These are phyloP conservation scores for Quercus berberidifolia DNA, from an alignment of 306 rosid genomes.

Conservation along the genomic window DNA sequence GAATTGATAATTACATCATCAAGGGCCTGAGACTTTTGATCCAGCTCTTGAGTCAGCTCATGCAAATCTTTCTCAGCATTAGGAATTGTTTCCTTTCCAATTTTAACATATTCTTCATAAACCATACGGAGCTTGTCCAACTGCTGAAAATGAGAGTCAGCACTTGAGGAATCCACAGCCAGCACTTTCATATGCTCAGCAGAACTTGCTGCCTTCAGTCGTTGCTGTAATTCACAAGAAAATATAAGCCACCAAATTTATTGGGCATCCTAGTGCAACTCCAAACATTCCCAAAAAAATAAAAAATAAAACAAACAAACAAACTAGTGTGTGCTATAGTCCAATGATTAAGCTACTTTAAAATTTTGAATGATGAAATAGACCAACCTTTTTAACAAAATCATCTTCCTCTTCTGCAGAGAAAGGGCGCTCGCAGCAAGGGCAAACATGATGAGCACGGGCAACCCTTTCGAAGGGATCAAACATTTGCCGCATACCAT, in stretches of 20 bases:
- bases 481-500: slow-evolving; percentile 94
- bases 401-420: slow-evolving; percentile 88
- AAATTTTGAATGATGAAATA: slow-evolving; percentile 20
- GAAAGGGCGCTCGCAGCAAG: slow-evolving; percentile 94
- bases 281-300: neutral
- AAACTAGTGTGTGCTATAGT: neutral
- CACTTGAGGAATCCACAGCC: slow-evolving; percentile 59
- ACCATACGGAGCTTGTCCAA: slow-evolving; percentile 82
- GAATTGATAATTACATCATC: slow-evolving; percentile 67
- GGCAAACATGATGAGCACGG: slow-evolving; percentile 87
- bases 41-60: slow-evolving; percentile 61
- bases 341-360: neutral
- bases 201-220: slow-evolving; percentile 75
- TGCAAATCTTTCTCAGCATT: slow-evolving; percentile 66
- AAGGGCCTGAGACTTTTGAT: slow-evolving; percentile 66
- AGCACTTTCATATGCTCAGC: slow-evolving; percentile 78
- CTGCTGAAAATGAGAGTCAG: slow-evolving; percentile 82
- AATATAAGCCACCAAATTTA: slow-evolving; percentile 11
- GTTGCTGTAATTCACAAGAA: slow-evolving; percentile 60
- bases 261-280: neutral
- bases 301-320: too few species aligned
- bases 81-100: slow-evolving; percentile 72
- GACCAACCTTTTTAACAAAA: slow-evolving; percentile 83
- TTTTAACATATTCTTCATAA: slow-evolving; percentile 82
- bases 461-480: slow-evolving; percentile 96